Evolutionary conservation across 1,284 basidiomycete genomes (phyloP).

Genomic region (Mycosarcoma mackinlayi): DNA sequence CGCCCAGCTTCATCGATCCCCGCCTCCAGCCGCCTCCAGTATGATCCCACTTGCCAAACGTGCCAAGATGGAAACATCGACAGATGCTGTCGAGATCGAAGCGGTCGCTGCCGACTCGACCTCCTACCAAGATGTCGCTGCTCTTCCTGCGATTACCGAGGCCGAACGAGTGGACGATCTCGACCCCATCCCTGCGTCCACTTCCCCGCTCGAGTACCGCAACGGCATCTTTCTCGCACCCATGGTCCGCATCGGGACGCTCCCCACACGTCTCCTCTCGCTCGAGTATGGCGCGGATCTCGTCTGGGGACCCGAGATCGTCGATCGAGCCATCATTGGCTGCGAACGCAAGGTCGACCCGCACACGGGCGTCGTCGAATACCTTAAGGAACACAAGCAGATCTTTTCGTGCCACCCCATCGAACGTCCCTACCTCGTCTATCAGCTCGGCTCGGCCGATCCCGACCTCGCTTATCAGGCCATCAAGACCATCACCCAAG

Average conservation of each 20-base stretch:
- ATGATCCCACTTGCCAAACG: constrained; percentile 48
- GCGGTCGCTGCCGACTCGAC: constrained; percentile 42
- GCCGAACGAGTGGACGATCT: constrained; percentile 32
- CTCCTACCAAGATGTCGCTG: constrained; percentile 20
- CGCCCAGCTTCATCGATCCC: constrained; percentile 30
- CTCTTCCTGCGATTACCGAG: constrained; percentile 4
- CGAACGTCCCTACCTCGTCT: constrained; percentile 72
- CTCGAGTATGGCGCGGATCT: constrained; percentile 92
- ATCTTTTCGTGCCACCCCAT: constrained; percentile 94
- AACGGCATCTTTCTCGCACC: constrained; percentile 65
- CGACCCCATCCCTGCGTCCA: constrained; percentile 36
- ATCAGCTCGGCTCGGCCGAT: constrained; percentile 89
- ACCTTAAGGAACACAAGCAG: constrained; percentile 76
- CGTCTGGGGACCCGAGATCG: constrained; percentile 96
- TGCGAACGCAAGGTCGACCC: constrained; percentile 84
- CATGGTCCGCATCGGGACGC: constrained; percentile 65
- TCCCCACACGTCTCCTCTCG: constrained; percentile 84
- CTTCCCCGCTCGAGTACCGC: constrained; percentile 30
- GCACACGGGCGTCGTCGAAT: constrained; percentile 89
- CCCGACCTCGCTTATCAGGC: constrained; percentile 91
- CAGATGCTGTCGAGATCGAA: constrained; percentile 22
- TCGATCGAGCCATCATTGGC: constrained; percentile 95
- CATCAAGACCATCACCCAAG: constrained; percentile 81
- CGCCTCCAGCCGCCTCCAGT: constrained; percentile 11
- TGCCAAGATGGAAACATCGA: constrained; percentile 25